Conservation (phyloP, 1,284 basidiomycete genomes). For the Inonotus hispidus region DNA sequence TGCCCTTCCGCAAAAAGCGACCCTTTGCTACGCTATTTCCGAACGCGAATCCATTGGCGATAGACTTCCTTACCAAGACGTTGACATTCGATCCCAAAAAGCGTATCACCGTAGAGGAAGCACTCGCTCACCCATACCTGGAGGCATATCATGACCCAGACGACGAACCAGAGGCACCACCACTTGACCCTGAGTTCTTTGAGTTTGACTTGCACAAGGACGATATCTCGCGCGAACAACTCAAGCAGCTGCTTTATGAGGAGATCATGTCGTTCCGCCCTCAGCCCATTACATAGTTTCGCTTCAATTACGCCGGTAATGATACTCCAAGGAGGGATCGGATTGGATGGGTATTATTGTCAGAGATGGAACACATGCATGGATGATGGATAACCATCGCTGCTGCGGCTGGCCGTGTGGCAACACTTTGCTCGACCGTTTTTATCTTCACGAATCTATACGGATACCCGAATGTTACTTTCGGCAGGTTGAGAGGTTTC, state of each 20-base stretch:
- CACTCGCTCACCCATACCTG: slow-evolving; percentile 87
- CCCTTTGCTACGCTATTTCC: slow-evolving; percentile 81
- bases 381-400: neutral
- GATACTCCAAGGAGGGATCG: too few species aligned
- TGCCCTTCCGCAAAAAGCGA: slow-evolving; percentile 83
- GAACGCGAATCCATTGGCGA: slow-evolving; percentile 77
- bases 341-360: neutral
- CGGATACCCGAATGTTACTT: neutral
- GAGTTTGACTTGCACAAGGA: slow-evolving; percentile 94
- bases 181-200: slow-evolving; percentile 88
- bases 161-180: slow-evolving; percentile 88
- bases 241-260: slow-evolving; percentile 64
- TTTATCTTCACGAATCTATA: neutral
- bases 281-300: slow-evolving; percentile 44
- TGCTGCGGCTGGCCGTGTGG: slow-evolving; percentile 4
- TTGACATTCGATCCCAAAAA: slow-evolving; percentile 94
- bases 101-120: slow-evolving; percentile 86
- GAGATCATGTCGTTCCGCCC: slow-evolving; percentile 79
- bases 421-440: neutral
- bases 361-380: neutral
- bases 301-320: neutral
- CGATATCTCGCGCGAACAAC: slow-evolving; percentile 81
- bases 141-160: slow-evolving; percentile 92
- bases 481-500: too few species aligned
- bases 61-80: slow-evolving; percentile 90